phyloP scores from a whole-genome alignment of 768 basidiomycete genomes.

The Leccinum obscurum region DNA sequence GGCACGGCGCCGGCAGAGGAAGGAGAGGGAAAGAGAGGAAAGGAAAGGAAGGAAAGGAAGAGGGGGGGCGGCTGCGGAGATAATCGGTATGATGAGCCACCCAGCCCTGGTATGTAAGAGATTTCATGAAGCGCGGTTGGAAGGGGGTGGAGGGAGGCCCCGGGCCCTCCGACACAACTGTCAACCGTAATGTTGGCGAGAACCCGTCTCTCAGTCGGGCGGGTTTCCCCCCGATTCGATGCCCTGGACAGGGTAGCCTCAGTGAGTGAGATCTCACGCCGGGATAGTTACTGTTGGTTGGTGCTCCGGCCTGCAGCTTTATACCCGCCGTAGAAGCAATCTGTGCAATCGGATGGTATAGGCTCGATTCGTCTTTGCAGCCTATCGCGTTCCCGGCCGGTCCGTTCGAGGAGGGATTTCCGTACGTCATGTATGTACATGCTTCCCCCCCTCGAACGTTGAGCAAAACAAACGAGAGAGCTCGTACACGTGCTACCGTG shows the following conservation, averaged over 20 bases:
- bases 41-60: neutral
- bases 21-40: neutral
- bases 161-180: neutral
- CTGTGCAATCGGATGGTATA: neutral
- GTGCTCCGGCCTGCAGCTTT: neutral
- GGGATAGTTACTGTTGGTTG: neutral
- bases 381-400: neutral
- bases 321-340: slow-evolving; percentile 2
- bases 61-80: slow-evolving; percentile 2
- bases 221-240: neutral
- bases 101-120: slow-evolving; percentile 6
- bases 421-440: neutral
- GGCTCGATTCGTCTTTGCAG: neutral
- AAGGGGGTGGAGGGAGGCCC: neutral
- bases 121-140: neutral
- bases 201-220: neutral
- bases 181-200: neutral
- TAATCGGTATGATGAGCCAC: neutral
- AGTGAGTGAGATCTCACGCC: slow-evolving; percentile 5
- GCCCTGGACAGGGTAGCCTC: neutral
- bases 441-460: neutral
- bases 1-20: neutral
- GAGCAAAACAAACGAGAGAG: neutral
- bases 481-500: neutral
- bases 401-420: neutral